Conservation (phyloP, 2,329 filamentous ascomycete species). For the Cladosporium sphaerospermum region DNA sequence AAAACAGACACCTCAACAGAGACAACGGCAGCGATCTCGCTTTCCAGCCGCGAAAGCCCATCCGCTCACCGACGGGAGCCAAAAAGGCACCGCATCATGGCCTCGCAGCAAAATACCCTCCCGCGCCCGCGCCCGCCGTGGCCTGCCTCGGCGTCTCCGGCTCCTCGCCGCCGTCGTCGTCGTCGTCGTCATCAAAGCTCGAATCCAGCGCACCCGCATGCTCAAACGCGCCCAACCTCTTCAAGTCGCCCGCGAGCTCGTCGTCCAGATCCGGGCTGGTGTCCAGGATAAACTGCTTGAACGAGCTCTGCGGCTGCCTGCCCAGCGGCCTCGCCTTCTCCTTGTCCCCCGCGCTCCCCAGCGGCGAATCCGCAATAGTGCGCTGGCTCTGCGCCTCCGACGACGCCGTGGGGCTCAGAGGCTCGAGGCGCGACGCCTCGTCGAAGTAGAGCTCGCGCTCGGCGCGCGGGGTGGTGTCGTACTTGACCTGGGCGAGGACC, state of each 20-base stretch:
- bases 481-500: constrained; percentile 38
- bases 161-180: not conserved
- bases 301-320: not conserved
- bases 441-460: constrained; percentile 35
- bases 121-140: not conserved
- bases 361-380: too few relatives aligned
- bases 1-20: not conserved
- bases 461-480: constrained; percentile 39
- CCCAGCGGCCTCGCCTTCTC: not conserved
- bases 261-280: constrained; percentile 1
- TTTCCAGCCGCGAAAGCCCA: too few relatives aligned
- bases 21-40: too few relatives aligned
- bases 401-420: not conserved
- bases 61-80: too few relatives aligned
- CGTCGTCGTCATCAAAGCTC: not conserved
- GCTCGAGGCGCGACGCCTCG: not conserved
- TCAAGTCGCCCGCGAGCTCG: constrained; percentile 1
- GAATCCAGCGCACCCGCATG: not conserved
- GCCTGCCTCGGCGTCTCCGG: constrained; percentile 6
- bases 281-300: constrained; percentile 7
- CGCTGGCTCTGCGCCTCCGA: not conserved
- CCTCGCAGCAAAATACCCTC: too few relatives aligned
- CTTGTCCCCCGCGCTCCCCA: too few relatives aligned
- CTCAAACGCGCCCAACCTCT: not conserved
- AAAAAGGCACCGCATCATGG: too few relatives aligned